Conservation (phyloP, 1,284 basidiomycete species). For the Marasmius fiardii region DNA sequence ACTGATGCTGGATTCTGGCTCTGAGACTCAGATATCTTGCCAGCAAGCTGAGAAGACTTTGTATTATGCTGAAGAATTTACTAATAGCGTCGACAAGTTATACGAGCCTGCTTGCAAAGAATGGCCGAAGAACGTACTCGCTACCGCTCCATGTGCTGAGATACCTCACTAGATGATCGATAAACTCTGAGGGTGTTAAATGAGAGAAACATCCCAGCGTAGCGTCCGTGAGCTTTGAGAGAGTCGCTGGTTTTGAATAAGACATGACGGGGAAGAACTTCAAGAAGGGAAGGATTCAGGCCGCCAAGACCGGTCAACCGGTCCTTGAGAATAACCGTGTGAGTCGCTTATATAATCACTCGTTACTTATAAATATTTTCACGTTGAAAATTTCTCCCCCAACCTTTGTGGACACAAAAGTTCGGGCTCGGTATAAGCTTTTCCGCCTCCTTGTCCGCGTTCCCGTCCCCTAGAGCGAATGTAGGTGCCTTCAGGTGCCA, state of each 20-base stretch:
- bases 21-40: conserved; percentile 63
- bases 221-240: conserved; percentile 52
- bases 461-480: conserved; percentile 79
- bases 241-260: conserved; percentile 28
- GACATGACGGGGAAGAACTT: conserved; percentile 34
- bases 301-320: neutral
- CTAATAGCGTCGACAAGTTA: conserved; percentile 34
- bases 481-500: conserved; percentile 32
- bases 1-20: conserved; percentile 61
- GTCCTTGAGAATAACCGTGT: neutral
- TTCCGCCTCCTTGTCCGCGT: conserved; percentile 84
- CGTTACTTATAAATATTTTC: conserved; percentile 23
- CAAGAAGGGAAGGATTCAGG: no score
- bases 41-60: conserved; percentile 68
- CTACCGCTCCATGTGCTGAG: conserved; percentile 79
- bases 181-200: conserved; percentile 54
- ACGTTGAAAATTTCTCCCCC: conserved; percentile 16
- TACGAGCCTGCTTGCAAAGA: neutral
- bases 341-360: neutral
- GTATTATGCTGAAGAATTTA: conserved; percentile 72
- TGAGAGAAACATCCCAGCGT: conserved; percentile 60
- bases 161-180: conserved; percentile 70
- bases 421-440: conserved; percentile 77
- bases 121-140: conserved; percentile 55
- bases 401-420: conserved; percentile 79